A percentile compares a stretch with the other conserved stretches of the same genome.
phyloP scores from a whole-genome alignment of 176 grass and related monocot species.

The sorghum (Sorghum bicolor) region Sorghum_bicolor_NCBIv3 NC_012877.2:5903501-5904000 shows the following conservation, averaged over 20 bases:
- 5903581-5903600: not conserved
- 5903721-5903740: conserved; percentile 78
- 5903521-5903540: conserved; percentile 69
- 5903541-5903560: conserved; percentile 67
- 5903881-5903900: not conserved
- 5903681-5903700: conserved; percentile 62
- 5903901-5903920: conserved; percentile 72
- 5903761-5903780: conserved; percentile 50
- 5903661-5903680: conserved; percentile 75
- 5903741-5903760: conserved; percentile 60
- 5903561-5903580: conserved; percentile 37
- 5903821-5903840: not conserved
- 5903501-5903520: conserved; percentile 39
- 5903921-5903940: conserved; percentile 55
- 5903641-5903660: conserved; percentile 70
- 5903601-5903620: conserved; percentile 17
- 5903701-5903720: conserved; percentile 74
- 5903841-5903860: not conserved
- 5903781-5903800: conserved; percentile 75
- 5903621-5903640: conserved; percentile 94
- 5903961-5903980: conserved; percentile 80
- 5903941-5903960: conserved; percentile 91
- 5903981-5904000: conserved; percentile 65
- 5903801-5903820: conserved; percentile 21
- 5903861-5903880: not conserved